phyloP scores from a whole-genome alignment of 1,139 yeast species.

The Yamadazyma aaseri region DNA sequence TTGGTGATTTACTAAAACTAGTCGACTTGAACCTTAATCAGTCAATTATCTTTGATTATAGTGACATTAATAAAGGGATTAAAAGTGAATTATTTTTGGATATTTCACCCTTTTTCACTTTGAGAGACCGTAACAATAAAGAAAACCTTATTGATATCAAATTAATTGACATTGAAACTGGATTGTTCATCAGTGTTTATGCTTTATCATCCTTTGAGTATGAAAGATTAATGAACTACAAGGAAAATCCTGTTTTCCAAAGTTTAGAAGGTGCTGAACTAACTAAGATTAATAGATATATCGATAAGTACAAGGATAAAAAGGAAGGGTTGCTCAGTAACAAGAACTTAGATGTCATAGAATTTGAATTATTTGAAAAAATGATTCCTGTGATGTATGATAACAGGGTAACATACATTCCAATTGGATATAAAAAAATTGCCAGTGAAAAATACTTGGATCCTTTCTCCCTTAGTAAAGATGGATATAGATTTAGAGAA shows the following conservation, averaged over 20 bases:
- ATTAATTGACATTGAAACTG: constrained; percentile 73
- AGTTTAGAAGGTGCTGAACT: constrained; percentile 13
- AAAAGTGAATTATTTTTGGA: constrained; percentile 39
- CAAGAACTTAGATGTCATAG: constrained; percentile 13
- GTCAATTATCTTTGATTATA: constrained; percentile 35
- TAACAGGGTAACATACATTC: constrained; percentile 25
- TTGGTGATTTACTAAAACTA: constrained; percentile 39
- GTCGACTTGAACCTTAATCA: constrained; percentile 37
- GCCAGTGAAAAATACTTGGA: constrained; percentile 29
- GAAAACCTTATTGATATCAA: constrained; percentile 76
- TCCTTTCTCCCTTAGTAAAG: constrained; percentile 11
- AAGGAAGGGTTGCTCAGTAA: constrained; percentile 11
- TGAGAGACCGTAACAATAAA: constrained; percentile 36
- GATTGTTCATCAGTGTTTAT: constrained; percentile 67
- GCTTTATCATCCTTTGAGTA: constrained; percentile 36
- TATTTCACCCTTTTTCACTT: constrained; percentile 34
- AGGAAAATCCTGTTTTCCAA: constrained; percentile 15
- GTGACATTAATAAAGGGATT: constrained; percentile 15
- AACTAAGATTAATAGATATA: constrained; percentile 10
- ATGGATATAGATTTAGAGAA: constrained; percentile 10
- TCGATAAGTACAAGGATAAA: constrained; percentile 11
- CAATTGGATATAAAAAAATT: constrained; percentile 26
- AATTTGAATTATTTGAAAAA: constrained; percentile 11
- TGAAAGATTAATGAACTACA: constrained; percentile 13
- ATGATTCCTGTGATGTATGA: constrained; percentile 17